Conservation (phyloP, 75 land plant genomes). For the Picea glauca region DNA sequence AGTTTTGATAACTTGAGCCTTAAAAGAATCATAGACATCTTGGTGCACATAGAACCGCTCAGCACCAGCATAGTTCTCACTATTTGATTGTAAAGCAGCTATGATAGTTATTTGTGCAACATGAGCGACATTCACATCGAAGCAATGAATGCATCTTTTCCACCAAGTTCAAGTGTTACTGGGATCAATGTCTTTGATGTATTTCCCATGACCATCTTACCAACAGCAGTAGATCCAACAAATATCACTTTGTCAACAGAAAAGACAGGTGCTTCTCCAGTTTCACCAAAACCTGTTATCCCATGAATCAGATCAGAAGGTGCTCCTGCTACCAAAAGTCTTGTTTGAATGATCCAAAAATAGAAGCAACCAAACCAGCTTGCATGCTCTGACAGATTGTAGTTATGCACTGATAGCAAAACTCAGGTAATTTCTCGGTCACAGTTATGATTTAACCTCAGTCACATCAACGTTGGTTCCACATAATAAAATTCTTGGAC, state of each 20-base stretch:
- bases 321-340: conserved; percentile 80
- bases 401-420: not conserved
- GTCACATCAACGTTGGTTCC: not conserved
- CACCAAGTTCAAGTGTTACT: conserved; percentile 89
- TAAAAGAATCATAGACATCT: conserved; percentile 63
- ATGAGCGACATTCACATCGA: conserved; percentile 80
- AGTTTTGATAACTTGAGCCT: conserved; percentile 54
- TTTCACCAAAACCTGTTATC: conserved; percentile 86
- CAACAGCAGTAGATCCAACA: conserved; percentile 90
- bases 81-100: conserved; percentile 85
- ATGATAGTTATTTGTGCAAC: conserved; percentile 84
- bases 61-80: conserved; percentile 94
- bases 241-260: conserved; percentile 86
- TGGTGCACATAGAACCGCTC: conserved; percentile 91
- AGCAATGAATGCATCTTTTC: conserved; percentile 93
- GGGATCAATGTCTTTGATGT: conserved; percentile 82
- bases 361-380: conserved; percentile 94
- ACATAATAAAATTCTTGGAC: not conserved
- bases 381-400: conserved; percentile 91
- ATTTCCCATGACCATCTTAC: conserved; percentile 82
- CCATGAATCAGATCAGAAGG: conserved; percentile 84
- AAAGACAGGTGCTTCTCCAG: conserved; percentile 82
- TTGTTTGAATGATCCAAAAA: conserved; percentile 70
- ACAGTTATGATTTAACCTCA: not conserved
- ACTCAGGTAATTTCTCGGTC: not conserved